A percentile compares a stretch with the other conserved stretches of the same genome.
phyloP scores from a whole-genome alignment of 2,329 filamentous ascomycete species.

The Dactylonectria macrodidyma region DNA sequence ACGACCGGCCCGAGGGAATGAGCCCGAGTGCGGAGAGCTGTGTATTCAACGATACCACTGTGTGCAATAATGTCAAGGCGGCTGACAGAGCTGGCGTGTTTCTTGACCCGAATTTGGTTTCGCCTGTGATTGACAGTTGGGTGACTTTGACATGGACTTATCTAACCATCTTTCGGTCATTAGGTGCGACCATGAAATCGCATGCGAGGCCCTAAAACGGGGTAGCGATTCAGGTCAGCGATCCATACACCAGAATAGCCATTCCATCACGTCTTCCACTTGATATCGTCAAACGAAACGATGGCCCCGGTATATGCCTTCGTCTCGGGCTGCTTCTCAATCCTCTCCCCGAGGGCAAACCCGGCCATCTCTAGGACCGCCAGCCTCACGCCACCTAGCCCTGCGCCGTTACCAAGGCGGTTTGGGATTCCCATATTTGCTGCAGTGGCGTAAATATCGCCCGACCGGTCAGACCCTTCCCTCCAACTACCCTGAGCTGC shows the following conservation, averaged over 20 bases:
- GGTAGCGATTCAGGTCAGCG: background rate
- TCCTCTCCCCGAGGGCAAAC: conserved; percentile 48
- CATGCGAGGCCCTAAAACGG: background rate
- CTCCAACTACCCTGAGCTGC: conserved; percentile 47
- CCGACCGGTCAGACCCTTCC: conserved; percentile 48
- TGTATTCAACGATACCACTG: conserved; percentile 28
- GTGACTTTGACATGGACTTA: no score
- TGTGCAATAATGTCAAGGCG: background rate
- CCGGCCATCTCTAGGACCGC: conserved; percentile 60
- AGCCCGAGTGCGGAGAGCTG: background rate
- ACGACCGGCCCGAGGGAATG: conserved; percentile 35
- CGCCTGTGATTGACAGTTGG: no score
- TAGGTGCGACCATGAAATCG: background rate
- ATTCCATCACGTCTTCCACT: conserved; percentile 49
- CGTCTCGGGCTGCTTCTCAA: conserved; percentile 55
- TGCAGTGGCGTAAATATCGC: conserved; percentile 55
- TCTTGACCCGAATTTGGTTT: background rate
- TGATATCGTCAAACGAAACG: conserved; percentile 58
- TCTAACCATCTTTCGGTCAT: background rate
- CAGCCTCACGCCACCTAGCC: conserved; percentile 57
- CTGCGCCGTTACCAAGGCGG: conserved; percentile 53
- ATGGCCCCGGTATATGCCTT: conserved; percentile 54
- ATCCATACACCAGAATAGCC: background rate
- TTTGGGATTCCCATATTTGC: conserved; percentile 53
- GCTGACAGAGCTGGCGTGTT: background rate